Conservation (phyloP, 2,329 filamentous ascomycete genomes). For the Scedosporium dehoogii region DNA sequence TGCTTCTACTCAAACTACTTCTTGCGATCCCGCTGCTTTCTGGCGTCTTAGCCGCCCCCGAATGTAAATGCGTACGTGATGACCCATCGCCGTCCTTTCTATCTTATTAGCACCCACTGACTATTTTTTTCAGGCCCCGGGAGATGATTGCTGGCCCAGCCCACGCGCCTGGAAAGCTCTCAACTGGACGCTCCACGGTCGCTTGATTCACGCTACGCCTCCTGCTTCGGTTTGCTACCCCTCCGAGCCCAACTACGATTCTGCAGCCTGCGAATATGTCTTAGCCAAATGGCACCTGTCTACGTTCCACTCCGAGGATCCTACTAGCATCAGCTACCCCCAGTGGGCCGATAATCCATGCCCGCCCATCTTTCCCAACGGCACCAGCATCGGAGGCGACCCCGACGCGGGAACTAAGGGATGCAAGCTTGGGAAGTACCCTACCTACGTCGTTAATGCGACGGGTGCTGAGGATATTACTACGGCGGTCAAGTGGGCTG, state of each 20-base stretch:
- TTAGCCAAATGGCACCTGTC: conserved; percentile 18
- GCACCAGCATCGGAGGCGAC: conserved; percentile 18
- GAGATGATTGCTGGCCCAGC: conserved; percentile 37
- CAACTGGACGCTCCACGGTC: conserved; percentile 35
- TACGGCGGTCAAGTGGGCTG: conserved; percentile 24
- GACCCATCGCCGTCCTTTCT: neutral
- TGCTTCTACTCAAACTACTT: neutral
- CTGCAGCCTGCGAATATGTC: conserved; percentile 23
- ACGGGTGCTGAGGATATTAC: conserved; percentile 19
- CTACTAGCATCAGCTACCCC: conserved; percentile 10
- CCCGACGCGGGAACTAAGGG: conserved; percentile 23
- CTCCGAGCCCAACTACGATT: conserved; percentile 26
- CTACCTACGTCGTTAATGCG: conserved; percentile 27
- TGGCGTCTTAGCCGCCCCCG: neutral
- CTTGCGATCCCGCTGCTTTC: neutral
- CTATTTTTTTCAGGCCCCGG: neutral
- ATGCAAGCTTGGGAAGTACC: conserved; percentile 34
- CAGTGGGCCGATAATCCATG: conserved; percentile 18
- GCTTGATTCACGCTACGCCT: conserved; percentile 37
- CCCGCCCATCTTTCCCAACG: conserved; percentile 22
- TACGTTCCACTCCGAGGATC: conserved; percentile 6
- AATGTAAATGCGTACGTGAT: neutral
- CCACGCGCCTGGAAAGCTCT: conserved; percentile 31
- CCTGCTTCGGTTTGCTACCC: conserved; percentile 38
- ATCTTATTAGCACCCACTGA: neutral